These are phyloP conservation scores for Prinsepia uniflora DNA, from an alignment of 306 rosid species.

Conservation along the genomic window DNA sequence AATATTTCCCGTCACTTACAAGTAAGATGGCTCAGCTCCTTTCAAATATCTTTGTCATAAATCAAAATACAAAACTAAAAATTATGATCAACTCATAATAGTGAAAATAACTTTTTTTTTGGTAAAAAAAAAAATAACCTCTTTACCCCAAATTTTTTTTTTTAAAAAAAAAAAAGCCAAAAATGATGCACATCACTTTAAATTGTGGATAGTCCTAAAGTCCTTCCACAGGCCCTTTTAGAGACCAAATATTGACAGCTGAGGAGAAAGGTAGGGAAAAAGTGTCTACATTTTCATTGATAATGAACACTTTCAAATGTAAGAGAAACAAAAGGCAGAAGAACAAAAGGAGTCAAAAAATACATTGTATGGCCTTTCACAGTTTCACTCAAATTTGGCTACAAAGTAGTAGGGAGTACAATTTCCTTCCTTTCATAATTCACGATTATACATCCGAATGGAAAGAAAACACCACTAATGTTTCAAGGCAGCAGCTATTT, in stretches of 20 bases:
- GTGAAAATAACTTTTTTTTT: too few species aligned
- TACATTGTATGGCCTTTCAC: slow-evolving; percentile 5
- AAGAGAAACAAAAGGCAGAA: slow-evolving; percentile 5
- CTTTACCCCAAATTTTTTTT: too few species aligned
- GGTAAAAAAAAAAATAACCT: too few species aligned
- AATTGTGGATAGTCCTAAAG: not conserved
- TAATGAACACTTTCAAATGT: not conserved
- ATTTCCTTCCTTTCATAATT: not conserved
- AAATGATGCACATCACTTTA: not conserved
- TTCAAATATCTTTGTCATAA: too few species aligned
- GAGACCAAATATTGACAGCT: slow-evolving; percentile 11
- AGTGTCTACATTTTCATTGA: not conserved
- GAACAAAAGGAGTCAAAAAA: slow-evolving; percentile 1
- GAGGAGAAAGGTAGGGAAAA: not conserved
- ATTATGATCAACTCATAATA: too few species aligned
- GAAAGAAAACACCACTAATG: slow-evolving; percentile 25
- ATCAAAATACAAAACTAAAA: too few species aligned
- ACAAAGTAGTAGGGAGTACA: not conserved
- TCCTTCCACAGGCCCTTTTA: not conserved
- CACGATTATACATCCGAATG: not conserved
- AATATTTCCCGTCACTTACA: too few species aligned
- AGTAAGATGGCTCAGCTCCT: too few species aligned
- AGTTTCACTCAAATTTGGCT: slow-evolving; percentile 6
- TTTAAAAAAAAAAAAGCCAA: too few species aligned
- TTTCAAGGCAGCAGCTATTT: slow-evolving; percentile 66